phyloP scores from a whole-genome alignment of 2,329 filamentous ascomycete species.

The Colletotrichum eremochloae region DNA sequence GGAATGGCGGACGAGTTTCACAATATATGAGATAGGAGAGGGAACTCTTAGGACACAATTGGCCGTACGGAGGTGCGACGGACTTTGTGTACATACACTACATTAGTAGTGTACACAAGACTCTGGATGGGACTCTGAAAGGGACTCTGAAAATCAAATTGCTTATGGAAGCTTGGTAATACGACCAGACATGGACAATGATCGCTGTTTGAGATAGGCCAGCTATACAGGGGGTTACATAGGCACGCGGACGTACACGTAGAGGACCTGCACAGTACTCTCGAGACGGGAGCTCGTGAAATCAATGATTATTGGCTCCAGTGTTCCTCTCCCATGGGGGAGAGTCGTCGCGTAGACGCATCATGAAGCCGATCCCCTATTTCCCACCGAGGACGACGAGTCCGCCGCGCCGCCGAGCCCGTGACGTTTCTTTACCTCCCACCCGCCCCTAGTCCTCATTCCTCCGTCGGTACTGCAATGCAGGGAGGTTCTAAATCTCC shows the following conservation, averaged over 20 bases:
- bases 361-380: too few relatives aligned
- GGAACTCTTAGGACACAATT: neutral
- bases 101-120: neutral
- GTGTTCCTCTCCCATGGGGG: too few relatives aligned
- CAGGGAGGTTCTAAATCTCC: neutral
- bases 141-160: neutral
- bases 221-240: neutral
- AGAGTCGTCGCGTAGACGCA: too few relatives aligned
- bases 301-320: constrained; percentile 8
- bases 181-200: neutral
- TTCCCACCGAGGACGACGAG: neutral
- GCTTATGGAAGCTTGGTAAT: neutral
- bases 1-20: constrained; percentile 11
- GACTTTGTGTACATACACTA: neutral
- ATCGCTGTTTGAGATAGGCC: neutral
- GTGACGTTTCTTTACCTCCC: constrained; percentile 12
- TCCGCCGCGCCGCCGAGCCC: constrained; percentile 26
- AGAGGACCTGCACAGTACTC: constrained; percentile 9
- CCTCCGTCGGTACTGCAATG: constrained; percentile 19
- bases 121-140: neutral
- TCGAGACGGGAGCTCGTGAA: neutral
- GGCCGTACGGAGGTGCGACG: neutral
- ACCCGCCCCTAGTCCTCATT: constrained; percentile 16
- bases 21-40: neutral
- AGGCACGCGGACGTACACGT: neutral